Percentiles rank a stretch among this genome's conserved stretches.
Evolutionary conservation across 1,284 basidiomycete species (phyloP).

Genomic region (Takashimella koratensis): DNA sequence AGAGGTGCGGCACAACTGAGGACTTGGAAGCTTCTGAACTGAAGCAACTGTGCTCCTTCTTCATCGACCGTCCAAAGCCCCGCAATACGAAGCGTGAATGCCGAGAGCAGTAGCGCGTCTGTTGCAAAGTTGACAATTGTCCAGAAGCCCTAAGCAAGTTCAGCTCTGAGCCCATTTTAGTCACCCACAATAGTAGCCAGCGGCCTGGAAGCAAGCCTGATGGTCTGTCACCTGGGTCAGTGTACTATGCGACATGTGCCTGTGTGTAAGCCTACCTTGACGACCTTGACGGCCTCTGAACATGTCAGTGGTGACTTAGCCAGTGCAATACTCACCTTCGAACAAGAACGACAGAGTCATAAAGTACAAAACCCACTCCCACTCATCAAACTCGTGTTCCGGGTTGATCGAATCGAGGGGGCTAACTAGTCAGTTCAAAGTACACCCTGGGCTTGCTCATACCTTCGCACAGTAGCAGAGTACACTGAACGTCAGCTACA

Average conservation of each 20-base stretch:
- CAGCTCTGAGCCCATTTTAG: not conserved
- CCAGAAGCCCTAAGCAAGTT: slow-evolving; percentile 63
- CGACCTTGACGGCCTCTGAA: slow-evolving; percentile 52
- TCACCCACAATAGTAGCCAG: slow-evolving; percentile 34
- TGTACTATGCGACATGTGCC: too few species aligned
- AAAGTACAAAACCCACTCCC: slow-evolving; percentile 73
- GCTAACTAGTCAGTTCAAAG: slow-evolving; percentile 10
- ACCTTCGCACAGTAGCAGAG: slow-evolving; percentile 69
- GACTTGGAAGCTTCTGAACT: slow-evolving; percentile 76
- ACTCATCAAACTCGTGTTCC: slow-evolving; percentile 59
- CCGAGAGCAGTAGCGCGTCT: slow-evolving; percentile 64
- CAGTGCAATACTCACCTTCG: slow-evolving; percentile 58
- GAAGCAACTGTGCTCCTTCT: slow-evolving; percentile 47
- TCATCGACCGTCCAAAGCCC: slow-evolving; percentile 57
- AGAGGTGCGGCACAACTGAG: slow-evolving; percentile 80
- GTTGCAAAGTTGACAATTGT: slow-evolving; percentile 66
- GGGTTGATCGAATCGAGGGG: slow-evolving; percentile 40
- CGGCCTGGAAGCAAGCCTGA: slow-evolving; percentile 37
- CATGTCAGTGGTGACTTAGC: not conserved
- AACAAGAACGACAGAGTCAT: slow-evolving; percentile 70
- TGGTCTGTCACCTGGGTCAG: slow-evolving; percentile 20
- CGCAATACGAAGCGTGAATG: slow-evolving; percentile 68
- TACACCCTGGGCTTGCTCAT: too few species aligned
- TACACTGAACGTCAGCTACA: slow-evolving; percentile 54
- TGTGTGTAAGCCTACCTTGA: slow-evolving; percentile 65